phyloP scores from a whole-genome alignment of 2,329 filamentous ascomycete species.

The Xylaria sp. region DNA sequence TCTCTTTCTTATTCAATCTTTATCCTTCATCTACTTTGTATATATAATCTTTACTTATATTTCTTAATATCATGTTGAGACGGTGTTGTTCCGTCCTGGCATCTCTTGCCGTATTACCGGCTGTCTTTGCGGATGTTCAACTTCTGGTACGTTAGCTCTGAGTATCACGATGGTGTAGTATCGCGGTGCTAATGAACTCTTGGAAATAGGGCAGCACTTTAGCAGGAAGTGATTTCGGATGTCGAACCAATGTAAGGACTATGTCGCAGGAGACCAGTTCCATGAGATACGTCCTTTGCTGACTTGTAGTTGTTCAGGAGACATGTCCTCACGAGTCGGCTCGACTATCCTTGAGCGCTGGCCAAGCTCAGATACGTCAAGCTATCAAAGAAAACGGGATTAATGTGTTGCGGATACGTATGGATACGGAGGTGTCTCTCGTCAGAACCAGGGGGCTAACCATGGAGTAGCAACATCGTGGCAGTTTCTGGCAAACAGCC shows the following conservation, averaged over 20 bases:
- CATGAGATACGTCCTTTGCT: too few relatives aligned
- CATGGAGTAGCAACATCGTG: conserved; percentile 42
- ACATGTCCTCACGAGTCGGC: conserved; percentile 35
- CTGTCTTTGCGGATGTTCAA: conserved; percentile 28
- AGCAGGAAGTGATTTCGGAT: conserved; percentile 45
- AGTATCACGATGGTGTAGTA: too few relatives aligned
- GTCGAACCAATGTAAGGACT: conserved; percentile 39
- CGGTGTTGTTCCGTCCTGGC: conserved; percentile 26
- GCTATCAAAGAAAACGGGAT: conserved; percentile 49
- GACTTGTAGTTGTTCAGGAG: conserved; percentile 27
- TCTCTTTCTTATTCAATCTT: not conserved
- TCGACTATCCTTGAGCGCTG: conserved; percentile 36
- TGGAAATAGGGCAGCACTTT: conserved; percentile 39
- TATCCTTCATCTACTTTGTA: conserved; percentile 3
- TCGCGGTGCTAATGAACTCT: conserved; percentile 3
- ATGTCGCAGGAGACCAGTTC: not conserved
- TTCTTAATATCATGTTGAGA: conserved; percentile 23
- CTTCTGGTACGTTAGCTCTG: conserved; percentile 24
- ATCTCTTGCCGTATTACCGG: conserved; percentile 20
- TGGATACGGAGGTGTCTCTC: conserved; percentile 8
- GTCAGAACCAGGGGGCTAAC: conserved; percentile 4
- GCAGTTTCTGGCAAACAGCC: conserved; percentile 54
- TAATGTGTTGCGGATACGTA: conserved; percentile 52
- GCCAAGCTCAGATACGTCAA: conserved; percentile 49
- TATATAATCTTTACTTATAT: conserved; percentile 13